Conservation (phyloP, 176 grass and related monocot genomes). For the Musa beccarii region DNA sequence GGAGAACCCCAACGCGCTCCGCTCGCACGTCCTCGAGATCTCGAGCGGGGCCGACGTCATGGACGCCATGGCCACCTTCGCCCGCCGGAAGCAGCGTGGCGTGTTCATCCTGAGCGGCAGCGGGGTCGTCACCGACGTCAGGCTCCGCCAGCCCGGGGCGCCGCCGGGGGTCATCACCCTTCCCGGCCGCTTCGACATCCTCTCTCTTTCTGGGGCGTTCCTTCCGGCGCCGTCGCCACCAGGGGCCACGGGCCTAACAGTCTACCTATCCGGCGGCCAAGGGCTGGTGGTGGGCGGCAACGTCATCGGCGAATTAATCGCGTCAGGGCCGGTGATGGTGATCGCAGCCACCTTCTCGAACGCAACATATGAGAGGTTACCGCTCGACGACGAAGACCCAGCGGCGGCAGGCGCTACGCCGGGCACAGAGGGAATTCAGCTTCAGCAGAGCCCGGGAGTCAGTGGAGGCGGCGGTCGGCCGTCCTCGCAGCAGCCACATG, state of each 20-base stretch:
- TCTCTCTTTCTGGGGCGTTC: constrained; percentile 60
- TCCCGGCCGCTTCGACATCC: constrained; percentile 66
- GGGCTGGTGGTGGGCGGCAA: constrained; percentile 57
- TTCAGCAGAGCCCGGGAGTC: constrained; percentile 12
- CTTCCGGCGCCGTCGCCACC: constrained; percentile 51
- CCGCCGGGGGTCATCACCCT: constrained; percentile 38
- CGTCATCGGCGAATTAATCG: constrained; percentile 41
- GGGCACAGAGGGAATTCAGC: constrained; percentile 20
- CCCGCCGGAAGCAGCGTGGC: constrained; percentile 43
- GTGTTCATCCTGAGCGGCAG: constrained; percentile 53
- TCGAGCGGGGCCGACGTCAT: constrained; percentile 53
- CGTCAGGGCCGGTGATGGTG: constrained; percentile 59
- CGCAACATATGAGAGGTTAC: constrained; percentile 60
- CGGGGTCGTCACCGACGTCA: constrained; percentile 56
- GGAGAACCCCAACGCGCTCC: constrained; percentile 55
- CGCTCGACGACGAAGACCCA: constrained; percentile 42
- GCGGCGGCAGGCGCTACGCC: neutral
- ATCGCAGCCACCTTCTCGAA: constrained; percentile 59
- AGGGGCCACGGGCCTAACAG: constrained; percentile 38
- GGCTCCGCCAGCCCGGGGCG: constrained; percentile 40
- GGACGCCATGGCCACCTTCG: constrained; percentile 42
- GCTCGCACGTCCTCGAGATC: constrained; percentile 54
- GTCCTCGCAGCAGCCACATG: neutral
- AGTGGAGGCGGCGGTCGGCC: constrained; percentile 6
- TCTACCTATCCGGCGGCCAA: constrained; percentile 55